Evolutionary conservation across 495 filamentous ascomycete species (phyloP).

Genomic region (Amphirosellinia nigrospora): DNA sequence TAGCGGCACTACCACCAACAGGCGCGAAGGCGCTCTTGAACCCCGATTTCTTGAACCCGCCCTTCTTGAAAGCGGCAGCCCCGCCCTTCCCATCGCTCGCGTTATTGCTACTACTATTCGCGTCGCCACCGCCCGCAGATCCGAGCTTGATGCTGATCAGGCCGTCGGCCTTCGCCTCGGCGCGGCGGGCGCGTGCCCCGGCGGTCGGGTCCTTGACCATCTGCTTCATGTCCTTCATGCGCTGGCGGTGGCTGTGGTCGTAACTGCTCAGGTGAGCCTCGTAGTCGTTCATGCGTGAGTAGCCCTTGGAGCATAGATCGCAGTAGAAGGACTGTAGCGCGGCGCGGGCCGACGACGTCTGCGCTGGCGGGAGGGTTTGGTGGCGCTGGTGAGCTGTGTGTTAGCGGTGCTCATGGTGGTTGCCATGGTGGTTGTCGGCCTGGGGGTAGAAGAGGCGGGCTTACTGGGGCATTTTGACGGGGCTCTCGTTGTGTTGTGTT

Average conservation of each 20-base stretch:
- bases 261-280: conserved; percentile 73
- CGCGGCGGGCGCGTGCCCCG: conserved; percentile 66
- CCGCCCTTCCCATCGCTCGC: conserved; percentile 26
- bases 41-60: conserved; percentile 60
- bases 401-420: background rate
- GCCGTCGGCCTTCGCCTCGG: conserved; percentile 73
- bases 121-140: conserved; percentile 17
- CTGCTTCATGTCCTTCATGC: conserved; percentile 70
- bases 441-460: conserved; percentile 6
- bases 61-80: conserved; percentile 58
- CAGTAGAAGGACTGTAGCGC: conserved; percentile 91
- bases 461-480: conserved; percentile 54
- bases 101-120: conserved; percentile 14
- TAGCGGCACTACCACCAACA: conserved; percentile 34
- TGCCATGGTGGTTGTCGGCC: background rate
- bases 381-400: conserved; percentile 43
- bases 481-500: background rate
- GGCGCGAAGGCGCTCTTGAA: conserved; percentile 61
- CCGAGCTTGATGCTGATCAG: conserved; percentile 65
- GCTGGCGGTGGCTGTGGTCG: conserved; percentile 73
- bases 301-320: conserved; percentile 72
- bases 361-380: conserved; percentile 59
- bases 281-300: conserved; percentile 72
- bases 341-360: conserved; percentile 86
- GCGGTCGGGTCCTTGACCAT: conserved; percentile 65